A percentile compares a stretch with the other conserved stretches of the same genome.
Evolutionary conservation across 345 rosid species (phyloP).

Genomic region (Hibiscus trionum): DNA sequence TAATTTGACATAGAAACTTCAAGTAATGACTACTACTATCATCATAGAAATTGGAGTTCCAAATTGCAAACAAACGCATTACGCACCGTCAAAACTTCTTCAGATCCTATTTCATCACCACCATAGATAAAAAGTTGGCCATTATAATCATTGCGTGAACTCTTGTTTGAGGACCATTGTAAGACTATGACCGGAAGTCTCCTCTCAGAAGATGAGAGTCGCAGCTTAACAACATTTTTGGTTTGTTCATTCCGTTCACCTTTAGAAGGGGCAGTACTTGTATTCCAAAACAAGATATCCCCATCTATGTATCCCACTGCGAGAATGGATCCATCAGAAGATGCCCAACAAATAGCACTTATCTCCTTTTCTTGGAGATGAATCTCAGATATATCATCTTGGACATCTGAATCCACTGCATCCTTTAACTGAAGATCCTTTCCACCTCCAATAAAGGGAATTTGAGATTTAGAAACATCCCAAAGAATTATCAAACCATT

Average conservation of each 20-base stretch:
- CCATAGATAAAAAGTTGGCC: constrained; percentile 62
- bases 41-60: neutral
- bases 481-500: constrained; percentile 57
- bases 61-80: constrained; percentile 3
- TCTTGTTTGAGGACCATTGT: constrained; percentile 44
- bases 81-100: constrained; percentile 59
- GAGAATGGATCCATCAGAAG: constrained; percentile 50
- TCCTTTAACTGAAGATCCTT: constrained; percentile 54
- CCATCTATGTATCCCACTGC: constrained; percentile 72
- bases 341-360: constrained; percentile 73
- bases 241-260: constrained; percentile 25
- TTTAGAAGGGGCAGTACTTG: constrained; percentile 22
- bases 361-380: constrained; percentile 49
- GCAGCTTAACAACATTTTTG: constrained; percentile 50
- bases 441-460: constrained; percentile 51
- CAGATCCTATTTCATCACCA: constrained; percentile 69
- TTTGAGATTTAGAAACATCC: constrained; percentile 47
- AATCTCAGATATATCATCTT: constrained; percentile 22
- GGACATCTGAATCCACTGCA: constrained; percentile 19
- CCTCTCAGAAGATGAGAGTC: constrained; percentile 47
- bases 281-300: constrained; percentile 67
- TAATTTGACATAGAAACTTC: neutral
- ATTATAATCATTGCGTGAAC: constrained; percentile 29
- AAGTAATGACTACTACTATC: neutral
- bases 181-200: constrained; percentile 66